These are phyloP conservation scores for Obba rivulosa DNA, from an alignment of 768 basidiomycete genomes.

Conservation along the genomic window DNA sequence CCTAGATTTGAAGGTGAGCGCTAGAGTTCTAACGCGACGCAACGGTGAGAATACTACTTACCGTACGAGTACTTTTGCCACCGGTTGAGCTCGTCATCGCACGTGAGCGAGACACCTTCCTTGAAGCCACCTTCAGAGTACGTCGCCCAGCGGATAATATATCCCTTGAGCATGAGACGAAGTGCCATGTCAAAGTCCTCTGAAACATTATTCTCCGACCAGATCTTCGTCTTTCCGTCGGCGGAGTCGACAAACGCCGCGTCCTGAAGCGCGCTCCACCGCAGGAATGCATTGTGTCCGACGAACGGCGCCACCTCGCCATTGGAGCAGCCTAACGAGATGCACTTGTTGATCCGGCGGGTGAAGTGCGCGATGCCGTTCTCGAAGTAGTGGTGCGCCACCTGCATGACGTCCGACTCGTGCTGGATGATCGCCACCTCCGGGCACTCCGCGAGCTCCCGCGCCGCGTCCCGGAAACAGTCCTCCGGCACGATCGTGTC, in stretches of 20 bases:
- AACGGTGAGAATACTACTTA: constrained; percentile 20
- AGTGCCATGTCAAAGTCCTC: constrained; percentile 84
- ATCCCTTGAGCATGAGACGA: constrained; percentile 57
- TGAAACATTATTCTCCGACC: constrained; percentile 79
- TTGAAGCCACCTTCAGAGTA: constrained; percentile 84
- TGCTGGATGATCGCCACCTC: constrained; percentile 90
- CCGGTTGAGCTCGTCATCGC: constrained; percentile 85
- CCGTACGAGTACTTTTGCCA: constrained; percentile 91
- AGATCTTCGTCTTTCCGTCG: constrained; percentile 66
- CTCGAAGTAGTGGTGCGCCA: constrained; percentile 86
- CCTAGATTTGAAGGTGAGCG: constrained; percentile 29
- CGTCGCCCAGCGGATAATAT: constrained; percentile 80
- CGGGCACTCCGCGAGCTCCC: constrained; percentile 76
- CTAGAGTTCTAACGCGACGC: neutral
- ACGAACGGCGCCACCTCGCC: constrained; percentile 83
- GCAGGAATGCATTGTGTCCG: constrained; percentile 84
- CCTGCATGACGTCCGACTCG: constrained; percentile 91
- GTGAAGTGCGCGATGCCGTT: constrained; percentile 89
- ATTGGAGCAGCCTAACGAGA: constrained; percentile 75
- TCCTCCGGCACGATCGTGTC: constrained; percentile 82
- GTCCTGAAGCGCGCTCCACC: constrained; percentile 88
- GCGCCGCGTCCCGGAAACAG: constrained; percentile 85
- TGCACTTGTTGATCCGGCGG: constrained; percentile 77
- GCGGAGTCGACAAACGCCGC: constrained; percentile 66
- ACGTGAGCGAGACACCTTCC: constrained; percentile 86